Base-by-base conservation (phyloP, 148 eudicot genomes). In the Rhododendron williamsianum region DNA sequence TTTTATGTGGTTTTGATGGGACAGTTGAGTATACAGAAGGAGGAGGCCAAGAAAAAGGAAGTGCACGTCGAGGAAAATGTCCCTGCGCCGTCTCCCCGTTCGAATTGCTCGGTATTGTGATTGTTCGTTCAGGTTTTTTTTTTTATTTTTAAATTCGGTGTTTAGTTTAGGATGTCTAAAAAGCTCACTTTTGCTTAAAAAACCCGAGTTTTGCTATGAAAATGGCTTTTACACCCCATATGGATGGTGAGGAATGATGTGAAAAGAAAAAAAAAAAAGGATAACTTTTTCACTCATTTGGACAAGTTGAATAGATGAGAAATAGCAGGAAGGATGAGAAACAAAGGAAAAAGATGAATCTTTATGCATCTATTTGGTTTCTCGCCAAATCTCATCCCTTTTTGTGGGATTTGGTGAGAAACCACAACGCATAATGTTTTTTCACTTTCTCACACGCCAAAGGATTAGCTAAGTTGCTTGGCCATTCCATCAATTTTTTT, bases 21-120 rank as follows among this genome's bases (percentile, higher is more conserved):
- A 82, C 90, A 96, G 99, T 84, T 94, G 92, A 94, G 89, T 90
- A 95, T 97, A 87, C 98, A 95, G 83, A 97, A 97, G 87, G 99
- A 97, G 91, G 99, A 97, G 87, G 98, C 99, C 78, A 97, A 97
- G 93, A 97, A 97, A 93, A 97, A 93, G 86, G 98, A 95, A 87
- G 90, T 97, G 65, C 97, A 90, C 65, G 86, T 97, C 23, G 99
- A 97, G 89, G 98, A 97, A n/a, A 97, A 97, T 89, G 98, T 92
- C 83, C 92, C 98, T 21, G 92, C 93, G 2, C 99, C 99, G 3
- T 94, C 99, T 67, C 96, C 95, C 15, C 95, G 99, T 48, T 95
- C 98, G 27, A 97, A 94, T 88, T 94, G 99, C 81, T 94, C 99
- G 91, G 98, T 97, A 94, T 41, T 58, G 5, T 46, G 16, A 21